Evolutionary conservation across 768 basidiomycete species (phyloP), one percentile per base, ranked within the genome.

Genomic region (Pleurotus eryngii): DNA sequence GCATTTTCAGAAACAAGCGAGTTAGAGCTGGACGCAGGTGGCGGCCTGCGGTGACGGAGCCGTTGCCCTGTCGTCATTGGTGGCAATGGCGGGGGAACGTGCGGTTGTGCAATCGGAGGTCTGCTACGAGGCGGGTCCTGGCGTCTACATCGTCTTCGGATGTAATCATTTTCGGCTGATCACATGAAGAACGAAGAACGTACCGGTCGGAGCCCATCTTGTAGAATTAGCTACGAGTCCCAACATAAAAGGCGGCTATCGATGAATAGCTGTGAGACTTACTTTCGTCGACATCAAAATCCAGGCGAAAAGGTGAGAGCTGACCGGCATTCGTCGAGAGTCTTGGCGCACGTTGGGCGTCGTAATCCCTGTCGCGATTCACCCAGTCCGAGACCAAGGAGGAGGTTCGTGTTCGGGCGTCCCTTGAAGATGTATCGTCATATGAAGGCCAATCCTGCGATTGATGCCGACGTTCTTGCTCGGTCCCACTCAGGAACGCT

Each of bases 1-100:
- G 75, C 74, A 58, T 69, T 80, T 61, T 81, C 80, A 1, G 73
- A 70, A 40, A 77, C 72, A 45, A 76, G 73, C 0, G 74, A 76
- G 37, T 72, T 79, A 20, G 74, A 70, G 7, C 70, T 66, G 5
- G 71, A 69, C 2, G 72, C 65, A 26, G 49, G 46, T 5, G 56
- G 60, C 18, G 55, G 40, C 27, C 63, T 40, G 22, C 62, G 64
- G n/a, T 18, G 45, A 27, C 62, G 61, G 5, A 63, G 37, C 35
- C 61, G 64, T 26, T 58, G 46, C 15, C 56, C 14, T 26, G 63
- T 57, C 5, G 43, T 6, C 20, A 37, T n/a, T 37, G 49, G 49
- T 12, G 49, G 9, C 15, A 37, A 35, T 37, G 30, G 30, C 26
- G 49, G 15, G 24, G 27, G n/a, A 37, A 37, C 49, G 46, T 26